phyloP scores from a whole-genome alignment of 805 yeast genomes.

The Ogataea saltuana region DNA sequence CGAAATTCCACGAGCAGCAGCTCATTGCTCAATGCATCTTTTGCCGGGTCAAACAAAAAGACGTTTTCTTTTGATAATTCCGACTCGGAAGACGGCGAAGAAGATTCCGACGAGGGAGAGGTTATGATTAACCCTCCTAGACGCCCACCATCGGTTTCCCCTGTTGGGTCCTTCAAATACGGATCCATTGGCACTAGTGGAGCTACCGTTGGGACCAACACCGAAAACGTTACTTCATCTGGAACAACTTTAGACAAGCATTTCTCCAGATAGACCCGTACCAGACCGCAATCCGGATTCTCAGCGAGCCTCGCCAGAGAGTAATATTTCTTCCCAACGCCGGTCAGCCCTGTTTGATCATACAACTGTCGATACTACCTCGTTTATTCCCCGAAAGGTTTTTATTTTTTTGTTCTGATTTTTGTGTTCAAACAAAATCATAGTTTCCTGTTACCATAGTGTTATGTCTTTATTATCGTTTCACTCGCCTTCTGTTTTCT shows the following conservation, averaged over 20 bases:
- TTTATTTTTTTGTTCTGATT: background rate
- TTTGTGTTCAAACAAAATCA: too few relatives aligned
- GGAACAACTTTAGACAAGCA: constrained; percentile 29
- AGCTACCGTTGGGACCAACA: constrained; percentile 17
- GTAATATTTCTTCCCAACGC: too few relatives aligned
- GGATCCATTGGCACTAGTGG: constrained; percentile 9
- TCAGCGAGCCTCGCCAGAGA: too few relatives aligned
- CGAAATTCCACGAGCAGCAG: constrained; percentile 11
- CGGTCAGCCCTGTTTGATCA: too few relatives aligned
- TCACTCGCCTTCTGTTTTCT: background rate
- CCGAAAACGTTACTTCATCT: constrained; percentile 13
- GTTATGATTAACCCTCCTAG: constrained; percentile 22
- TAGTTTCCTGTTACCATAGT: background rate
- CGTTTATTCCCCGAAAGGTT: too few relatives aligned
- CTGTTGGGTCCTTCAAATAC: constrained; percentile 10
- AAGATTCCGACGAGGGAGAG: constrained; percentile 28
- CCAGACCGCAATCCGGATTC: background rate
- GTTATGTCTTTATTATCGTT: background rate
- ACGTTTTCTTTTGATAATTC: constrained; percentile 40
- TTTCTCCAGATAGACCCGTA: background rate
- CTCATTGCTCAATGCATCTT: constrained; percentile 3
- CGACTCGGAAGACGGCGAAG: constrained; percentile 35
- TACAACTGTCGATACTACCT: too few relatives aligned
- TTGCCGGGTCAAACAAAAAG: constrained; percentile 18
- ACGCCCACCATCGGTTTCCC: constrained; percentile 12